Evolutionary conservation across 306 rosid species (phyloP).

Genomic region (Vigna unguiculata): DNA sequence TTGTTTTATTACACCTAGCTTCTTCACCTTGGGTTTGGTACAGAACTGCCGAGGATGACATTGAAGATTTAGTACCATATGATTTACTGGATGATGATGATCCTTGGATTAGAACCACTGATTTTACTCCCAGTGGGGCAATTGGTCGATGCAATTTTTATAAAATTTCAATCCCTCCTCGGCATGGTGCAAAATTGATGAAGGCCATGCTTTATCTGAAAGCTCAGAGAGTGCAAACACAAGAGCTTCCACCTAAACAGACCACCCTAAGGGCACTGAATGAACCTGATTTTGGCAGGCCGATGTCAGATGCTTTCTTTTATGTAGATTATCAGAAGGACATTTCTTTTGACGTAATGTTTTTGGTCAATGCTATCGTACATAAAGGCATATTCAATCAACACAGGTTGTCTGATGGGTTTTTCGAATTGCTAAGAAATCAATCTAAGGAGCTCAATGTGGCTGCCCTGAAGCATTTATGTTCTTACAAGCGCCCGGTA

Average conservation of each 20-base stretch:
- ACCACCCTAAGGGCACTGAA: slow-evolving; percentile 55
- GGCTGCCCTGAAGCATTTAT: slow-evolving; percentile 81
- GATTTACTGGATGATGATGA: slow-evolving; percentile 88
- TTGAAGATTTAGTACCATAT: slow-evolving; percentile 60
- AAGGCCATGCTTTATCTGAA: slow-evolving; percentile 63
- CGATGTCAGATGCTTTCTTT: slow-evolving; percentile 65
- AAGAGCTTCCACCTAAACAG: slow-evolving; percentile 34
- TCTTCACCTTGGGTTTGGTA: slow-evolving; percentile 79
- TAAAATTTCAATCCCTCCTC: slow-evolving; percentile 76
- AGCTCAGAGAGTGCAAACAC: slow-evolving; percentile 63
- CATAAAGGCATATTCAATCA: slow-evolving; percentile 78
- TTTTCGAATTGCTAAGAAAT: slow-evolving; percentile 66
- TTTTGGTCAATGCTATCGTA: slow-evolving; percentile 70
- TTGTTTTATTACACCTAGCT: slow-evolving; percentile 66
- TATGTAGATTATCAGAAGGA: slow-evolving; percentile 52
- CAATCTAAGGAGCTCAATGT: slow-evolving; percentile 68
- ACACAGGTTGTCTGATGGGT: slow-evolving; percentile 60
- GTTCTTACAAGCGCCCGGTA: slow-evolving; percentile 66
- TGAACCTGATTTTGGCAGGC: slow-evolving; percentile 71
- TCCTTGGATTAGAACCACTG: slow-evolving; percentile 93
- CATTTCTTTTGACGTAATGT: slow-evolving; percentile 70
- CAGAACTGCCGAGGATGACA: slow-evolving; percentile 88
- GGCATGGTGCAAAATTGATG: slow-evolving; percentile 65
- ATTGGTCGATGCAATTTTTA: slow-evolving; percentile 79
- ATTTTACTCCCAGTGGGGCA: slow-evolving; percentile 88